phyloP scores from a whole-genome alignment of 1,139 yeast genomes.

The Lodderomyces theae region DNA sequence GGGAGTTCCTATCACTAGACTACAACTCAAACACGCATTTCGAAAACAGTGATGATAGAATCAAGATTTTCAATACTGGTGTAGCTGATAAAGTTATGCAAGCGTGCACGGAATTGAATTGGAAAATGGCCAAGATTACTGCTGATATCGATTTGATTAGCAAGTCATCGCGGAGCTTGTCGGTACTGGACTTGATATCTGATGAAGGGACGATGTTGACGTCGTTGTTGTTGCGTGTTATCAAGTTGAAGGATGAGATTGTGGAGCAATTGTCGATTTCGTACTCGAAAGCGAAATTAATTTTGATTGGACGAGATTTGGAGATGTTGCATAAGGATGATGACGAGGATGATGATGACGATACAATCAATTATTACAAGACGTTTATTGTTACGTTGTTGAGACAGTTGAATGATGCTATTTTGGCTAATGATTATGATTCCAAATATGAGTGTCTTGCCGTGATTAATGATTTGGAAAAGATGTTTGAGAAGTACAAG shows the following conservation, averaged over 20 bases:
- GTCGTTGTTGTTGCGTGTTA: slow-evolving; percentile 46
- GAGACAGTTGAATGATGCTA: slow-evolving; percentile 50
- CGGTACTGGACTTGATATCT: slow-evolving; percentile 48
- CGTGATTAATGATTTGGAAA: slow-evolving; percentile 58
- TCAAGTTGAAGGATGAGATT: slow-evolving; percentile 46
- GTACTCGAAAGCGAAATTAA: slow-evolving; percentile 55
- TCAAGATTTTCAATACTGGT: slow-evolving; percentile 44
- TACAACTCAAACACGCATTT: slow-evolving; percentile 46
- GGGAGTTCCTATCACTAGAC: slow-evolving; percentile 59
- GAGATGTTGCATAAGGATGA: slow-evolving; percentile 32
- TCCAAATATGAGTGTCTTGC: slow-evolving; percentile 58
- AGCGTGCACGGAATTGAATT: slow-evolving; percentile 49
- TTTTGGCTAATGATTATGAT: slow-evolving; percentile 47
- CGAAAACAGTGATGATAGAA: slow-evolving; percentile 24
- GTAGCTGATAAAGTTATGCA: slow-evolving; percentile 48
- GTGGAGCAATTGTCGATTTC: slow-evolving; percentile 52
- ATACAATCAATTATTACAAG: slow-evolving; percentile 48
- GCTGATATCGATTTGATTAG: slow-evolving; percentile 48
- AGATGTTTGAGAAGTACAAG: slow-evolving; percentile 55
- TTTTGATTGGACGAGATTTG: slow-evolving; percentile 53
- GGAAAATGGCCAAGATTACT: slow-evolving; percentile 38
- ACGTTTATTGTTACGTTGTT: slow-evolving; percentile 50
- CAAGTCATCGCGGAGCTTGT: slow-evolving; percentile 35
- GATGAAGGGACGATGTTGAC: slow-evolving; percentile 60
- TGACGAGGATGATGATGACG: slow-evolving; percentile 18